Base-by-base conservation (phyloP, 2,329 filamentous ascomycete species). In the Penicillium italicum region DNA sequence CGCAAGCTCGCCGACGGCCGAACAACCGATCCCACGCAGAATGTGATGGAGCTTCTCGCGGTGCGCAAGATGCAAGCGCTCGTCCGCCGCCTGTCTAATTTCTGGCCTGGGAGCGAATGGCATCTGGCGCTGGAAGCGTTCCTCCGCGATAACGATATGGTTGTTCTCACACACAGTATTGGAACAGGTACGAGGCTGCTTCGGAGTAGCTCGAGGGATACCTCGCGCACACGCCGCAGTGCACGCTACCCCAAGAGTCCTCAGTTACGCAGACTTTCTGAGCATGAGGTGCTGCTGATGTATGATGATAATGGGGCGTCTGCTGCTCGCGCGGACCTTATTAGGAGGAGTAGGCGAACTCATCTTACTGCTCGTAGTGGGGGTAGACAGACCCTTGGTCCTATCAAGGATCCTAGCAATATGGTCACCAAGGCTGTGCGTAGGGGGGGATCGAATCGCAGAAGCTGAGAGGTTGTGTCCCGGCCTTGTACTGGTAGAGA, bases 11-110 rank as follows among this genome's bases (percentile, higher is more conserved):
- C 16, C 24, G 12, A 20, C 4, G n/a, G 34, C 30, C 44, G 44
- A 12, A 14, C 14, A n/a, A 14, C 3, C n/a, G 37, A 48, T 5
- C 44, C 51, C 8, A 22, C 26, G 3, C 44, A n/a, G 30, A 16
- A 7, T 2, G 44, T 41, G 2, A 36, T 53, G 30, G 51, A 49
- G 12, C 28, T 48, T 11, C 34, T 34, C 2, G 43, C 37, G 5
- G 37, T 53, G 5, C 37, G 34, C 20, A 53, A 53, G 31, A 53
- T 53, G 44, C 51, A 53, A 28, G 51, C 51, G 1, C 44, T 53
- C 3, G 30, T 49, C 14, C 20, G 43, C 2, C 43, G 51, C 4
- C 22, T 53, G 2, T n/a, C 44, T 1, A 10, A 14, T 24, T 10
- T 2, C 11, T 53, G 51, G 51, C n/a, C 44, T 0, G 51, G 44